These are phyloP conservation scores for Saksenaea oblongispora DNA, from an alignment of 371 early-diverging fungal species.

Conservation along the genomic window DNA sequence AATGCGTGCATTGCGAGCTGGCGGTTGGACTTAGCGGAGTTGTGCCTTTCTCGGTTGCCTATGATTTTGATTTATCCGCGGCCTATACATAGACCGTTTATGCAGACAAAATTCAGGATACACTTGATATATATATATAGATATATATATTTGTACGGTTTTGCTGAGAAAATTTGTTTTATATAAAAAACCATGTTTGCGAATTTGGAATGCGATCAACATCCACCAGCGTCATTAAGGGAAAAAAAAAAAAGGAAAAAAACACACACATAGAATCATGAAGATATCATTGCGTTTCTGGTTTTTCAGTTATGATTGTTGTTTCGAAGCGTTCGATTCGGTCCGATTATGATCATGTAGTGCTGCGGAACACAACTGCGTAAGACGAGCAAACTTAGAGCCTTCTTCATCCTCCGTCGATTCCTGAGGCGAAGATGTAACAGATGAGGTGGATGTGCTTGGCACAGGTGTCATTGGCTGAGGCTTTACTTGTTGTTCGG, in stretches of 20 bases:
- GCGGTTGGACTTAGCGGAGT: slow-evolving; percentile 29
- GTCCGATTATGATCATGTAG: slow-evolving; percentile 25
- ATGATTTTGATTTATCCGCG: no score
- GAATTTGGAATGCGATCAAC: neutral
- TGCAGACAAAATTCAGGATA: no score
- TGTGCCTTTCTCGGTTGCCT: neutral
- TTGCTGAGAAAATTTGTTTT: neutral
- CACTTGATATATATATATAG: no score
- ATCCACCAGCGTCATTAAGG: neutral
- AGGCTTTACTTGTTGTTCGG: slow-evolving; percentile 20
- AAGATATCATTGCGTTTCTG: neutral
- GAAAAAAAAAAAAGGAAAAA: slow-evolving; percentile 10
- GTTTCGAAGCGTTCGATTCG: slow-evolving; percentile 4
- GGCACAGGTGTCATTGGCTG: slow-evolving; percentile 39
- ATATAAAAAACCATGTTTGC: slow-evolving; percentile 4
- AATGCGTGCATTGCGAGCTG: slow-evolving; percentile 48
- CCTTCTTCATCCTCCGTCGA: slow-evolving; percentile 35
- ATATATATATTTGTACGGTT: neutral
- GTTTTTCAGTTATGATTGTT: slow-evolving; percentile 14
- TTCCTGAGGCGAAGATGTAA: slow-evolving; percentile 37
- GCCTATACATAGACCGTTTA: no score
- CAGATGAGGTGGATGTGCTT: slow-evolving; percentile 41
- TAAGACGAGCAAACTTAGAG: slow-evolving; percentile 36
- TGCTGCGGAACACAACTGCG: slow-evolving; percentile 47
- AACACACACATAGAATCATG: neutral